A percentile compares a stretch with the other conserved stretches of the same genome.
These are phyloP conservation scores for Fusarium cicatricum DNA, from an alignment of 2,329 filamentous ascomycete species.

Conservation along the genomic window DNA sequence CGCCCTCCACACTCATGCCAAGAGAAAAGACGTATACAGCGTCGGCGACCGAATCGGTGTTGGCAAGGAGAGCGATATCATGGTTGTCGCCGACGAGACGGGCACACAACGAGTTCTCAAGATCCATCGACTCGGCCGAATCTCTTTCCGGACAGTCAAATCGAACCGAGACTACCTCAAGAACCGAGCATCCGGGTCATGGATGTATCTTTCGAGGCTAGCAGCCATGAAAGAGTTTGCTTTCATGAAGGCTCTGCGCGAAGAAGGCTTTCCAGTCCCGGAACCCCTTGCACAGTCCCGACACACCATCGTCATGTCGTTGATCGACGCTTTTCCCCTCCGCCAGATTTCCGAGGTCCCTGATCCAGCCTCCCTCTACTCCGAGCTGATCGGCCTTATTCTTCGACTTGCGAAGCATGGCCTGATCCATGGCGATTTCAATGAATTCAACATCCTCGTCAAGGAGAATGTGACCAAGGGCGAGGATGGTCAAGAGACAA, in stretches of 20 bases:
- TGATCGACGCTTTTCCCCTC: constrained; percentile 91
- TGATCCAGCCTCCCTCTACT: constrained; percentile 85
- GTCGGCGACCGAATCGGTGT: constrained; percentile 95
- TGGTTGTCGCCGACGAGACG: constrained; percentile 84
- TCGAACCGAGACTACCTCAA: constrained; percentile 94
- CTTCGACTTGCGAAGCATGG: constrained; percentile 84
- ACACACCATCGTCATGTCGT: constrained; percentile 95
- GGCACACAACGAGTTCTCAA: constrained; percentile 87
- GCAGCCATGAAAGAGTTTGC: constrained; percentile 94
- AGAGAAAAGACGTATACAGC: constrained; percentile 82
- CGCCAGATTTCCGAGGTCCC: constrained; percentile 87
- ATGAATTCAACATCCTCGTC: constrained; percentile 98
- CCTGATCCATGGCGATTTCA: constrained; percentile 97
- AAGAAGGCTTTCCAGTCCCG: constrained; percentile 89
- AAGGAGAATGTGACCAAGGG: constrained; percentile 69
- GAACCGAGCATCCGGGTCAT: constrained; percentile 80
- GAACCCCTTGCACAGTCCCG: constrained; percentile 87
- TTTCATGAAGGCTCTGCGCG: constrained; percentile 87
- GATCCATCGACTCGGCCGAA: constrained; percentile 93
- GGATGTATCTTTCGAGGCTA: constrained; percentile 97
- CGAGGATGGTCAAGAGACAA: constrained; percentile 51
- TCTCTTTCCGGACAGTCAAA: constrained; percentile 97
- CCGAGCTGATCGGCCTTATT: constrained; percentile 88
- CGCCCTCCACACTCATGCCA: constrained; percentile 89
- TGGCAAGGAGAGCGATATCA: constrained; percentile 97